Evolutionary conservation across 2,329 filamentous ascomycete species (phyloP).

Genomic region (Aspergillus floridensis): DNA sequence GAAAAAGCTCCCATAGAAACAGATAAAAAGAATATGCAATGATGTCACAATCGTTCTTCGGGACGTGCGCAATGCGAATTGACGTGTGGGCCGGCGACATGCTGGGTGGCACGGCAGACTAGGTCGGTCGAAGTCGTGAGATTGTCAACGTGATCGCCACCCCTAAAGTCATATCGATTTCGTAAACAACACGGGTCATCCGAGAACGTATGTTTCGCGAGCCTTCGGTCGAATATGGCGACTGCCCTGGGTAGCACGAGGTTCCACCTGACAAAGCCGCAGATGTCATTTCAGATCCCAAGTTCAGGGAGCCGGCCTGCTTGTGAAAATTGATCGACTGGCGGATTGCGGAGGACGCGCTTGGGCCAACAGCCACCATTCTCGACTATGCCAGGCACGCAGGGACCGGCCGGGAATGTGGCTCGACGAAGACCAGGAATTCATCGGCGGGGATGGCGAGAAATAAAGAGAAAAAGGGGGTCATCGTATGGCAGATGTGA

Average conservation of each 20-base stretch:
- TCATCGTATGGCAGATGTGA: background rate
- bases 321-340: background rate
- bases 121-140: background rate
- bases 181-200: background rate
- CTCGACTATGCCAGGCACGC: constrained; percentile 1
- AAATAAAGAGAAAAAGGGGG: background rate
- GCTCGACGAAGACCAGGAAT: background rate
- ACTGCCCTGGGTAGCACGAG: background rate
- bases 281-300: constrained; percentile 3
- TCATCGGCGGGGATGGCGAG: background rate
- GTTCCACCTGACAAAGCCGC: constrained; percentile 5
- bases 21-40: constrained; percentile 7
- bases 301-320: background rate
- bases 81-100: background rate
- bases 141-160: constrained; percentile 10
- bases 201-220: background rate
- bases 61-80: background rate
- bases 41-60: constrained; percentile 23
- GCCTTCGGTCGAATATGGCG: background rate
- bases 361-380: constrained; percentile 3
- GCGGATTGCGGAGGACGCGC: constrained; percentile 1
- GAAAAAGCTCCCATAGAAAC: constrained; percentile 12
- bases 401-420: background rate
- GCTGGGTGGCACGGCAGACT: background rate
- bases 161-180: constrained; percentile 6